Conservation (phyloP, 495 filamentous ascomycete species). For the Penicillium cinerascens region DNA sequence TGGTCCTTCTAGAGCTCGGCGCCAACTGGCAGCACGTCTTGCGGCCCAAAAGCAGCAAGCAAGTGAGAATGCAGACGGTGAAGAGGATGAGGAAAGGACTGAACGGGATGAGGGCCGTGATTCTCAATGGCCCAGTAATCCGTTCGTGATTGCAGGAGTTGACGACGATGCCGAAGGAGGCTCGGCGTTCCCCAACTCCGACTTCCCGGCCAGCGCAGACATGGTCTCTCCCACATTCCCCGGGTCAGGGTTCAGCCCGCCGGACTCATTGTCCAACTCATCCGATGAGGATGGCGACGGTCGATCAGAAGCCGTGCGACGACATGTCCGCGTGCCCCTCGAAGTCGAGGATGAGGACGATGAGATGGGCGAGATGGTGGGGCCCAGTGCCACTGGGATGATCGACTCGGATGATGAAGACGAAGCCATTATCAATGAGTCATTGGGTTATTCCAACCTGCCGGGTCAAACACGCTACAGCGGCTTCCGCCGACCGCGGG, state of each 20-base stretch:
- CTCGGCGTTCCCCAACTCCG: constrained; percentile 36
- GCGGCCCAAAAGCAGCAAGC: constrained; percentile 72
- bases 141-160: constrained; percentile 42
- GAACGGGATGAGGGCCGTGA: constrained; percentile 18
- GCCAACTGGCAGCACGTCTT: constrained; percentile 78
- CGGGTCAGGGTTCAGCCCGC: constrained; percentile 41
- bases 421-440: constrained; percentile 49
- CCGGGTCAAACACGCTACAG: constrained; percentile 34
- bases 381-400: constrained; percentile 34
- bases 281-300: constrained; percentile 42
- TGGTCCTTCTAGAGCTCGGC: constrained; percentile 78
- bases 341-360: constrained; percentile 49
- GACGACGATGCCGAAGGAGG: constrained; percentile 46
- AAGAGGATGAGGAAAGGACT: constrained; percentile 13
- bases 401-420: constrained; percentile 48
- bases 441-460: constrained; percentile 41
- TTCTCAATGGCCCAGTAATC: constrained; percentile 39
- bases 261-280: constrained; percentile 41
- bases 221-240: constrained; percentile 35
- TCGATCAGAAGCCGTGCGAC: constrained; percentile 28
- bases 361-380: constrained; percentile 51
- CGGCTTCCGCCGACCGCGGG: constrained; percentile 29
- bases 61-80: constrained; percentile 27
- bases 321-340: constrained; percentile 41
- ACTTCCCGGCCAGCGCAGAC: constrained; percentile 31